Evolutionary conservation across 306 rosid species (phyloP).

Genomic region (Trifolium dubium): DNA sequence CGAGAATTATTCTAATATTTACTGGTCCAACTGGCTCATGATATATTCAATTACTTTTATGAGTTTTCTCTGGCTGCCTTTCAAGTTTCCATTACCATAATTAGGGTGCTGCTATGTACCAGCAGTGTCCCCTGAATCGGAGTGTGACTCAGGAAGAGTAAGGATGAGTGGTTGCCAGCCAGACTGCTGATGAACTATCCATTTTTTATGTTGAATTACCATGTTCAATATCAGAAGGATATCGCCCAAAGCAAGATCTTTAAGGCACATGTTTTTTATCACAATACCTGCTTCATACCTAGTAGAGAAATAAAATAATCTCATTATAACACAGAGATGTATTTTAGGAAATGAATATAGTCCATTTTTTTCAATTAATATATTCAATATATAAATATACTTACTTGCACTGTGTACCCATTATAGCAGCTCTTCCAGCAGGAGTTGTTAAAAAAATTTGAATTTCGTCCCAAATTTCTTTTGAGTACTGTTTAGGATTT

Average conservation of each 20-base stretch:
- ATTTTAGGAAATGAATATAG: conserved; percentile 35
- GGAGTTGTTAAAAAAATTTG: conserved; percentile 63
- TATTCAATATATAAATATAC: conserved; percentile 17
- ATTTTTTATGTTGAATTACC: conserved; percentile 62
- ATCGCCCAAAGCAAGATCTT: conserved; percentile 67
- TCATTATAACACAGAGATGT: conserved; percentile 22
- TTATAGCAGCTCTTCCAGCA: conserved; percentile 65
- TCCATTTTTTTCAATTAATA: not conserved
- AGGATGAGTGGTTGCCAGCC: conserved; percentile 90
- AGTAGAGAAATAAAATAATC: conserved; percentile 40
- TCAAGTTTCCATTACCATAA: conserved; percentile 36
- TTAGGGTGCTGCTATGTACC: conserved; percentile 29
- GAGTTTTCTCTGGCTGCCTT: conserved; percentile 39
- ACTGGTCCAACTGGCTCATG: conserved; percentile 36
- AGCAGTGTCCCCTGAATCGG: conserved; percentile 44
- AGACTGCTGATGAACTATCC: conserved; percentile 77
- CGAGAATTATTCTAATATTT: conserved; percentile 28
- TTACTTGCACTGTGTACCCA: conserved; percentile 82
- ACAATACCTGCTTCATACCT: conserved; percentile 87
- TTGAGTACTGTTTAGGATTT: conserved; percentile 57
- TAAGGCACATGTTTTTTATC: conserved; percentile 67
- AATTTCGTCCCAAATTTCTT: conserved; percentile 68
- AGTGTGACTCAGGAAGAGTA: conserved; percentile 59
- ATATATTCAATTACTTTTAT: conserved; percentile 36
- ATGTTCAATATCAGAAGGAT: conserved; percentile 74